Evolutionary conservation across 371 early-diverging fungal genomes (phyloP).

Genomic region (Saksenaea oblongispora): DNA sequence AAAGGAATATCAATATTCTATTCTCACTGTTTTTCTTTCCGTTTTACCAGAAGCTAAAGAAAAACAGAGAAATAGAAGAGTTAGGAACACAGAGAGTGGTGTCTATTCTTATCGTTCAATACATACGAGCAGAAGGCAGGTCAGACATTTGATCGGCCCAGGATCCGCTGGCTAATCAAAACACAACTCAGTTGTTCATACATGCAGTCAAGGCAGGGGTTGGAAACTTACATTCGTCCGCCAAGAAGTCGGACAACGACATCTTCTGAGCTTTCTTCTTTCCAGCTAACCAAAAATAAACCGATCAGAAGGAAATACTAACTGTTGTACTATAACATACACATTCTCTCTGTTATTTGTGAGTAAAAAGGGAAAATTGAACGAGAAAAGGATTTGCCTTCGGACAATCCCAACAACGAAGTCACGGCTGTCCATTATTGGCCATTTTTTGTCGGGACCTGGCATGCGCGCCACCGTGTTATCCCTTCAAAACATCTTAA

Average conservation of each 20-base stretch:
- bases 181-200: background rate
- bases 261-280: slow-evolving; percentile 80
- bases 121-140: slow-evolving; percentile 89
- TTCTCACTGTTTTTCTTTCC: background rate
- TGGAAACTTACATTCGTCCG: slow-evolving; percentile 61
- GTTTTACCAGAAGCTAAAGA: slow-evolving; percentile 43
- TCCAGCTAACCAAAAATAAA: slow-evolving; percentile 38
- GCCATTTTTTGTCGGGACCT: too few relatives aligned
- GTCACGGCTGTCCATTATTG: too few relatives aligned
- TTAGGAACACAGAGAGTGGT: slow-evolving; percentile 4
- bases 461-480: too few relatives aligned
- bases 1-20: background rate
- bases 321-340: background rate
- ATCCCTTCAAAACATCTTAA: too few relatives aligned
- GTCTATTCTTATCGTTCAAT: slow-evolving; percentile 2
- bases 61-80: background rate
- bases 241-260: slow-evolving; percentile 78
- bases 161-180: slow-evolving; percentile 57
- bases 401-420: too few relatives aligned
- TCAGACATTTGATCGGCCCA: slow-evolving; percentile 94
- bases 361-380: background rate
- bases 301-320: background rate
- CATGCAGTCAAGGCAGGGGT: slow-evolving; percentile 10
- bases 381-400: background rate
- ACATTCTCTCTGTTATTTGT: slow-evolving; percentile 11